A percentile compares a stretch with the other conserved stretches of the same genome.
These are phyloP conservation scores for Eucalyptus sp. DNA, from an alignment of 345 rosid species.

Conservation along the genomic window DNA sequence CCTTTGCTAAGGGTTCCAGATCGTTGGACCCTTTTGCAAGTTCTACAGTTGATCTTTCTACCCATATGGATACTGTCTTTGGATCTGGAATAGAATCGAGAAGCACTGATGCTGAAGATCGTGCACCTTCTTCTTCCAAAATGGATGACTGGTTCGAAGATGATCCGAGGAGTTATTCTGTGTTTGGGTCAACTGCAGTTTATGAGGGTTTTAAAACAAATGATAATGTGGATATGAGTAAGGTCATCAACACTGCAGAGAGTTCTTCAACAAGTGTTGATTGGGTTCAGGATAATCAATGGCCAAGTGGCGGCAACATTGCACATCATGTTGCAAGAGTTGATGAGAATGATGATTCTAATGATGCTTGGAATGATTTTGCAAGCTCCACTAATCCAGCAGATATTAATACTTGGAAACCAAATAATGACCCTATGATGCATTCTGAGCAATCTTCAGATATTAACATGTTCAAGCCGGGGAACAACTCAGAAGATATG, in stretches of 20 bases:
- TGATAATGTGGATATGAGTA: slow-evolving; percentile 9
- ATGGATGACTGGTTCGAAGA: neutral
- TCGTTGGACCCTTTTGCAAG: neutral
- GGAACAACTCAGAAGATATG: slow-evolving; percentile 6
- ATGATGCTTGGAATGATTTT: slow-evolving; percentile 64
- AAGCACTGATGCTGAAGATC: neutral
- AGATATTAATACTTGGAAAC: slow-evolving; percentile 6
- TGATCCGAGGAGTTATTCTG: neutral
- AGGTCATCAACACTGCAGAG: neutral
- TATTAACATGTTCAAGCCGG: slow-evolving; percentile 14
- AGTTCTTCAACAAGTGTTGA: slow-evolving; percentile 18
- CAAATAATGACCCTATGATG: neutral
- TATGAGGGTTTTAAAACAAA: slow-evolving; percentile 2
- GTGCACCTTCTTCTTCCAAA: neutral
- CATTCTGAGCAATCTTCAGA: slow-evolving; percentile 12
- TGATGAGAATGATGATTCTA: slow-evolving; percentile 35
- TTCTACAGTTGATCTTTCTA: neutral
- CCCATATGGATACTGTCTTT: slow-evolving; percentile 1
- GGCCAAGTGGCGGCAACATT: slow-evolving; percentile 12
- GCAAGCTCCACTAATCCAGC: slow-evolving; percentile 20
- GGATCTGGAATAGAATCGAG: neutral
- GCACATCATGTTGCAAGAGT: slow-evolving; percentile 7
- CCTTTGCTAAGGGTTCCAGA: neutral
- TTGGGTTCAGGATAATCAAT: slow-evolving; percentile 19
- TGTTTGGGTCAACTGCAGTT: neutral